Evolutionary conservation across 768 basidiomycete genomes (phyloP), one percentile per base, ranked within the genome.

Genomic region (Rhizopogon vesiculosus): DNA sequence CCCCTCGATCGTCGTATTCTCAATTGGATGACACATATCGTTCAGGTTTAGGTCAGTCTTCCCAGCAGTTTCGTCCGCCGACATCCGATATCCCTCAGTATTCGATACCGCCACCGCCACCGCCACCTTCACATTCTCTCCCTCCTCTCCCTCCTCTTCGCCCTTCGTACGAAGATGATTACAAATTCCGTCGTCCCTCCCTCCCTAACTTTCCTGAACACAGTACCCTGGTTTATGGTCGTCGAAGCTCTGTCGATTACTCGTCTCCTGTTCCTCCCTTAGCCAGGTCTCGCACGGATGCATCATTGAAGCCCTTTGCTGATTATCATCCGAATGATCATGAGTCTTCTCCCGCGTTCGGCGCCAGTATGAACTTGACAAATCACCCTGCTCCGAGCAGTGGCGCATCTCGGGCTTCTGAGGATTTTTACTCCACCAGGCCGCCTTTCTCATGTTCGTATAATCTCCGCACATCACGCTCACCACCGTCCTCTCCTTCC

Each of bases 121-220:
- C 66, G 0, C 58, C 66, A 16, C 44, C 64, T 15, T 65, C 63
- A 13, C 12, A 53, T 7, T 57, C 57, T n/a, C 31, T 60, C 19
- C 64, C 64, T 38, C 59, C 66, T 0, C 51, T 73, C 16, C 66
- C 69, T 16, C 70, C 68, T 19, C 54, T 70, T 56, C 63, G 66
- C 43, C 31, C 63, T 5, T 62, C 60, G 4, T 45, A 38, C 8
- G 65, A 69, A 25, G 68, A 70, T 12, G 70, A 70, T 19, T 64
- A 66, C 53, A 70, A 70, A 55, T 65, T 57, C 51, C 69, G 70
- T 54, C 70, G 69, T 38, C 56, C 69, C n/a, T 70, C 70, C 28
- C 53, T 72, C 3, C 59, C 70, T 3, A 53, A 44, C 7, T 42
- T 59, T 25, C 42, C 58, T 7, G 59, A 58, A n/a, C 42, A 50